phyloP scores from a whole-genome alignment of 179 eudicot species.

The Beta macrorhiza region DNA sequence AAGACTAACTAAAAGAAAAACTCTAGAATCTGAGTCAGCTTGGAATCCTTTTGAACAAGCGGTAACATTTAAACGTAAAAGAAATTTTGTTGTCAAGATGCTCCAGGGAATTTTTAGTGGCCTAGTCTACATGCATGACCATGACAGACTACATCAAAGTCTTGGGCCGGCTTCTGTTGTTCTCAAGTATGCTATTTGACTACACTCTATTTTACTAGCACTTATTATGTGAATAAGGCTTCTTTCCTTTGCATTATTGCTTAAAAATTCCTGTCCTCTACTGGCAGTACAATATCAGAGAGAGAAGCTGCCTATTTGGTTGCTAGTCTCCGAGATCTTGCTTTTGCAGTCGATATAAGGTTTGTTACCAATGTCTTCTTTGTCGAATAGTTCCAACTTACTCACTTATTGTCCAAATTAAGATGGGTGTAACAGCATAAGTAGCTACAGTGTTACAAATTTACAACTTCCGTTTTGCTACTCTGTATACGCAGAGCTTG shows the following conservation, averaged over 20 bases:
- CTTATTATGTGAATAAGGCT: not conserved
- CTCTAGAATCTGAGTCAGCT: constrained; percentile 43
- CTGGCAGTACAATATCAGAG: constrained; percentile 71
- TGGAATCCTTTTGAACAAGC: constrained; percentile 83
- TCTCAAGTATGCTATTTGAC: constrained; percentile 65
- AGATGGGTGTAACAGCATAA: not conserved
- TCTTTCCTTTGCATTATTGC: constrained; percentile 16
- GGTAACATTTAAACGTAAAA: constrained; percentile 60
- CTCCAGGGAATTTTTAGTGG: constrained; percentile 70
- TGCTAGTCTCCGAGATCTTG: constrained; percentile 90
- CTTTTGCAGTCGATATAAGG: constrained; percentile 96
- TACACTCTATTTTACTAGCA: constrained; percentile 2
- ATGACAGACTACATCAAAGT: constrained; percentile 90
- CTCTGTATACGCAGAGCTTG: not conserved
- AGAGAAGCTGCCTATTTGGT: constrained; percentile 73
- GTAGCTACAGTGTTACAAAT: not conserved
- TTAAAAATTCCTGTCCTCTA: constrained; percentile 15
- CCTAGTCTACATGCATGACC: constrained; percentile 87
- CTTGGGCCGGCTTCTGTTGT: constrained; percentile 97
- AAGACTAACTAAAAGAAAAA: constrained; percentile 41
- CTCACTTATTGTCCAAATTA: not conserved
- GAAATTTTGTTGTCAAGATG: constrained; percentile 60
- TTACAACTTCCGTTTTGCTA: not conserved
- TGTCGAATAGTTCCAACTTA: not conserved
- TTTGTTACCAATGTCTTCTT: constrained; percentile 24